phyloP scores from a whole-genome alignment of 345 rosid genomes.

The Euphorbia lathyris region DNA sequence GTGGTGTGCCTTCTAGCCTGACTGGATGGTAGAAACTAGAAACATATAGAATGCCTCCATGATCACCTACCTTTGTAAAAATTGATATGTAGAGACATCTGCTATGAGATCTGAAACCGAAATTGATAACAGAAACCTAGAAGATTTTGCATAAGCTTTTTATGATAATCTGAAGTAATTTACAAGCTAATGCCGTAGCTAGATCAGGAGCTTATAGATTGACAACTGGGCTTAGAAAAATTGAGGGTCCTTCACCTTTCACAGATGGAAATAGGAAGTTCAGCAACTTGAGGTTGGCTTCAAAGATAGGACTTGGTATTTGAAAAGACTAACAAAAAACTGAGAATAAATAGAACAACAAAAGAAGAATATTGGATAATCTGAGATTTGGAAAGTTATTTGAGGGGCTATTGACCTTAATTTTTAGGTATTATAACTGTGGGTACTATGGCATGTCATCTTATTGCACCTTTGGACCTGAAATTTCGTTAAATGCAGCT shows the following conservation, averaged over 20 bases:
- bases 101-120: no score
- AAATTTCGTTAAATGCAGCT: background rate
- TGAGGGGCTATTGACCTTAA: background rate
- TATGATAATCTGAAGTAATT: no score
- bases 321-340: background rate
- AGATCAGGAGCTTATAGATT: no score
- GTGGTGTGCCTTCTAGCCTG: no score
- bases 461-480: background rate
- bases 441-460: background rate
- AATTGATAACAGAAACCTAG: no score
- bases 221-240: background rate
- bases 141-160: no score
- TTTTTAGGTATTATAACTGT: background rate
- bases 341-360: background rate
- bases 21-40: constrained; percentile 5
- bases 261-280: background rate
- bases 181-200: no score
- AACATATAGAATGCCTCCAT: background rate
- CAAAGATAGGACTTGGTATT: background rate
- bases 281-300: background rate
- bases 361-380: background rate
- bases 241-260: no score
- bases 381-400: background rate
- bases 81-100: no score
- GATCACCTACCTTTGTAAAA: background rate